phyloP scores from a whole-genome alignment of 2,329 filamentous ascomycete species.

The Microdochium bolleyi region DNA sequence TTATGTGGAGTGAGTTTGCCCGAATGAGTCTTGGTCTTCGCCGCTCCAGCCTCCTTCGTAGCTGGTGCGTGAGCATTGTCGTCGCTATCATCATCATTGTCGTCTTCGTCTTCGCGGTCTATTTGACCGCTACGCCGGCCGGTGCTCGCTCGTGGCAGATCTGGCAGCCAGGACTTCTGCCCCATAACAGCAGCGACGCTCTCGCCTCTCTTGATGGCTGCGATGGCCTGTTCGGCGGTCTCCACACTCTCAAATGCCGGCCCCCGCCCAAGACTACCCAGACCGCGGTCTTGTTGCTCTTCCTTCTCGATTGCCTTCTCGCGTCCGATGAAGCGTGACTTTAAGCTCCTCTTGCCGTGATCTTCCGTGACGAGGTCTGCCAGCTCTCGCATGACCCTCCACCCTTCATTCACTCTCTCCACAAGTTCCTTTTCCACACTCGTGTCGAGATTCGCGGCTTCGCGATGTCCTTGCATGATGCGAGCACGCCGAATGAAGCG shows the following conservation, averaged over 20 bases:
- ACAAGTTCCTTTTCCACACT: constrained; percentile 18
- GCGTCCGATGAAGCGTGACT: constrained; percentile 1
- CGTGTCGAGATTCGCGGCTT: constrained; percentile 24
- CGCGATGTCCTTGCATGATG: constrained; percentile 49
- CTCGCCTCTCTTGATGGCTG: constrained; percentile 36
- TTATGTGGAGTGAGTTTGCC: background rate
- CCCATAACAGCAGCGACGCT: constrained; percentile 21
- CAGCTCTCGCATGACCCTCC: constrained; percentile 31
- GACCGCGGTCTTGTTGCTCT: constrained; percentile 24
- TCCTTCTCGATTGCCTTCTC: constrained; percentile 14
- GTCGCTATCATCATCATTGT: background rate
- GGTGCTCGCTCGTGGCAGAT: background rate
- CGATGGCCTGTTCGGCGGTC: constrained; percentile 34
- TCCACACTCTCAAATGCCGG: constrained; percentile 41
- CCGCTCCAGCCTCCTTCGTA: background rate
- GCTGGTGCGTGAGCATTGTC: background rate
- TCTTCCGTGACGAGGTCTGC: constrained; percentile 28
- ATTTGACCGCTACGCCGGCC: background rate
- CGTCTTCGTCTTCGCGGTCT: background rate
- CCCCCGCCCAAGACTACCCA: constrained; percentile 29
- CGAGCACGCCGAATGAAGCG: constrained; percentile 47
- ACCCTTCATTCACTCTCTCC: constrained; percentile 28
- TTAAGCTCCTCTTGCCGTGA: constrained; percentile 11
- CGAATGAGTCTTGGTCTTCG: background rate
- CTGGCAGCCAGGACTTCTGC: constrained; percentile 3